These are phyloP conservation scores for Nidula microcarpa DNA, from an alignment of 768 basidiomycete genomes.

Conservation along the genomic window DNA sequence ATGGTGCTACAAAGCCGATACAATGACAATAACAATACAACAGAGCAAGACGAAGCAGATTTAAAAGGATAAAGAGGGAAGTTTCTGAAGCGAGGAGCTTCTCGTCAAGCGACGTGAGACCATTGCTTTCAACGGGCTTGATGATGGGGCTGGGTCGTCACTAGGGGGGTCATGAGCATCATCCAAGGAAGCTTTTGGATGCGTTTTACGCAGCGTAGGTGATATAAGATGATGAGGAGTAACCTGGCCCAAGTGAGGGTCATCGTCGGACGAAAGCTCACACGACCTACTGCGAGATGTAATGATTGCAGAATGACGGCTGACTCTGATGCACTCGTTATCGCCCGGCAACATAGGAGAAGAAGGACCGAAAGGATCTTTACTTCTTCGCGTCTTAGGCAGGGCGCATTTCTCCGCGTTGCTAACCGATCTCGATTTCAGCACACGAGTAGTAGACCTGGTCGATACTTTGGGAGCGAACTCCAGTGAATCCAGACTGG, in stretches of 20 bases:
- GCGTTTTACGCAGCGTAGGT: slow-evolving; percentile 37
- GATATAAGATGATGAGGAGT: slow-evolving; percentile 70
- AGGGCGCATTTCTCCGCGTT: not conserved
- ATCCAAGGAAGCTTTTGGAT: not conserved
- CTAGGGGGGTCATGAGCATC: not conserved
- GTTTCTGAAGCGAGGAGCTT: not conserved
- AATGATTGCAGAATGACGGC: not conserved
- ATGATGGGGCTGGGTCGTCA: not conserved
- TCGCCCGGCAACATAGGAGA: too few relatives aligned
- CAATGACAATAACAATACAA: not conserved
- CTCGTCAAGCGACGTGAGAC: not conserved
- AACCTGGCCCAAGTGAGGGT: slow-evolving; percentile 59
- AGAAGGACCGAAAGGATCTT: not conserved
- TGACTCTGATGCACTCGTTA: not conserved
- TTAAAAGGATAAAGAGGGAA: not conserved
- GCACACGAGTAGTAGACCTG: not conserved
- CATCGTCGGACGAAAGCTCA: slow-evolving; percentile 61
- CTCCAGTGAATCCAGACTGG: not conserved
- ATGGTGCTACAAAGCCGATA: not conserved
- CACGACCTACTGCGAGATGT: not conserved
- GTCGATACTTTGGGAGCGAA: not conserved
- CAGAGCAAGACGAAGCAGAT: not conserved
- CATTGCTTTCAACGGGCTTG: not conserved
- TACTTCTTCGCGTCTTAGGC: not conserved
- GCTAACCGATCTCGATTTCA: not conserved